These are phyloP conservation scores for Rubus idaeus DNA, from an alignment of 306 rosid species.

Conservation along the genomic window DNA sequence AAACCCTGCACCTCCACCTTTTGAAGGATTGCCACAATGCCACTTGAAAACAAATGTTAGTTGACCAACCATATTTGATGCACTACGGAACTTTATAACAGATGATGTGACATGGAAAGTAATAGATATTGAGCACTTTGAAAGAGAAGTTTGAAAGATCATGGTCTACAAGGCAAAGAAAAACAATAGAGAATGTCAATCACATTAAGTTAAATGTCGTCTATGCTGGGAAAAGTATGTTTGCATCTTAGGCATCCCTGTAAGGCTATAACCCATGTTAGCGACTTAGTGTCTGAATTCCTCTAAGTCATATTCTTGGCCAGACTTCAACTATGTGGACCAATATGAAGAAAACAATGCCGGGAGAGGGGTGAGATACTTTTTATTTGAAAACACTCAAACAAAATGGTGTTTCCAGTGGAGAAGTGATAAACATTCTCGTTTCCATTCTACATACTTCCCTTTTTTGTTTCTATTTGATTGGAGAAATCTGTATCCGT, in stretches of 20 bases:
- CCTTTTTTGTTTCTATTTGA: neutral
- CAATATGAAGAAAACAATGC: conserved; percentile 4
- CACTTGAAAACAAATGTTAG: neutral
- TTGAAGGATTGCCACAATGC: neutral
- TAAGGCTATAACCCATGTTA: neutral
- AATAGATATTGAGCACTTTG: neutral
- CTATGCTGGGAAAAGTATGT: neutral
- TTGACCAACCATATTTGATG: neutral
- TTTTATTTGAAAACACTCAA: too few species aligned
- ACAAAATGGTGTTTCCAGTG: too few species aligned
- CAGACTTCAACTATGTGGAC: neutral
- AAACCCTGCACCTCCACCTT: neutral
- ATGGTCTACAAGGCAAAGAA: neutral
- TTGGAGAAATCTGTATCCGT: conserved; percentile 9
- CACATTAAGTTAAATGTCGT: neutral
- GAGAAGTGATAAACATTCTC: neutral
- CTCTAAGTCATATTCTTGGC: neutral
- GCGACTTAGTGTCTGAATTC: too few species aligned
- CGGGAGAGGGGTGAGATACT: too few species aligned
- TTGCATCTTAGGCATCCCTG: neutral
- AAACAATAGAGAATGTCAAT: neutral
- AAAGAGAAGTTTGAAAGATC: neutral
- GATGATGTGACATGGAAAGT: neutral
- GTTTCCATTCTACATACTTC: too few species aligned
- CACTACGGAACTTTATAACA: neutral